These are phyloP conservation scores for Wickerhamomyces alni DNA, from an alignment of 805 yeast species.

Conservation along the genomic window DNA sequence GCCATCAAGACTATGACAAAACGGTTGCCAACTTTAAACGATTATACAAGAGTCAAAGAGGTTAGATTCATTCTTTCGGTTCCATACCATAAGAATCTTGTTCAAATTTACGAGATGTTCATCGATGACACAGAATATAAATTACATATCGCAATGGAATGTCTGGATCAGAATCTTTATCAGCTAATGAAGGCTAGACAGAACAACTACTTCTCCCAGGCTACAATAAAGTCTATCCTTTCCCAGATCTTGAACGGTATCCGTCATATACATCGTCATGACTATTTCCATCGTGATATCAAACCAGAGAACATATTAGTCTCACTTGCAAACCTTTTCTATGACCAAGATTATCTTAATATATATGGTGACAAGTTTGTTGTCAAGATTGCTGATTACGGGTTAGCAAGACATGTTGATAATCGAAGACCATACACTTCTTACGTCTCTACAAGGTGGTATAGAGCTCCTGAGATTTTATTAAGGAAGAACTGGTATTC, in stretches of 20 bases:
- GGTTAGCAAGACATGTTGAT: constrained; percentile 58
- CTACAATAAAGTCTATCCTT: constrained; percentile 58
- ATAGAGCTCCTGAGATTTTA: constrained; percentile 76
- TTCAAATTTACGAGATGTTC: constrained; percentile 74
- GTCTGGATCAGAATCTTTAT: constrained; percentile 75
- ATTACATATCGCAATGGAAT: constrained; percentile 83
- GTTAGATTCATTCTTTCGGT: constrained; percentile 59
- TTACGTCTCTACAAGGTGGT: constrained; percentile 83
- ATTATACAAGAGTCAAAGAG: constrained; percentile 58
- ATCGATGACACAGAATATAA: constrained; percentile 54
- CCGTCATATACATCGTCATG: constrained; percentile 68
- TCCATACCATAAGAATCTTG: constrained; percentile 64
- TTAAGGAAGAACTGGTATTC: constrained; percentile 58
- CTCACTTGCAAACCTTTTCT: constrained; percentile 49
- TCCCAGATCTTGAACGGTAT: constrained; percentile 72
- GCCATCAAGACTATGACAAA: constrained; percentile 81
- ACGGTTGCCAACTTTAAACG: constrained; percentile 44
- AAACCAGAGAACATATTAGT: constrained; percentile 91
- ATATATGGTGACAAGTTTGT: constrained; percentile 38
- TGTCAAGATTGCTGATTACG: constrained; percentile 76
- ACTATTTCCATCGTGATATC: constrained; percentile 80
- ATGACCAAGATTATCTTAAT: constrained; percentile 28
- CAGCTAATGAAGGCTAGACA: constrained; percentile 67
- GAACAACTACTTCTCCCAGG: constrained; percentile 44
- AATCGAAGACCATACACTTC: constrained; percentile 58